Base-by-base conservation (phyloP, 1,284 basidiomycete genomes). In the Tranzscheliella williamsii region DNA sequence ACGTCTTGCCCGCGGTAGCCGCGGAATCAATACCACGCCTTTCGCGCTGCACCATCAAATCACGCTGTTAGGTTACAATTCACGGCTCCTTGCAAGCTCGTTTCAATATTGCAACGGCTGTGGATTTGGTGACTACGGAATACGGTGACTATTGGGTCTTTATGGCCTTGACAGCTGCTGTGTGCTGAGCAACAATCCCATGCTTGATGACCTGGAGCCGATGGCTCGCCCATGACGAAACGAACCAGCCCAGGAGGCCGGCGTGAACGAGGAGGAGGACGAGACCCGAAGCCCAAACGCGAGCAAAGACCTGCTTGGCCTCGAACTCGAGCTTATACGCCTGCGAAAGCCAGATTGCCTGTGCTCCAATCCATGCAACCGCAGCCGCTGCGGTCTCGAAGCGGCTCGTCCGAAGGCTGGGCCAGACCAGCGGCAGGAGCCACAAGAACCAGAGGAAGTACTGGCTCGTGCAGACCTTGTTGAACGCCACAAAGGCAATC, bases 391-490 rank as follows among this genome's bases (percentile, higher is more conserved):
- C 53, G 16, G 45, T 40, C 18, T 43, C 57, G 30, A 45, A 20
- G 15, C 44, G 46, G 17, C 38, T 37, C 1, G 39, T 32, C 38
- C 50, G 47, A 0, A 94, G 77, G 13, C 81, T 83, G 0, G 90
- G 86, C 3, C 91, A 81, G 11, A 95, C 80, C 3, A 93, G 82
- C 0, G 95, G 93, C 0, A 98, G 79, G 55, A 98, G 85, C 56
- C 92, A 86, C 6, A 93, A 85, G 76, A 94, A 97, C 95, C 95
- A 99, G 38, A 96, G 83, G 79, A 97, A 98, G 80, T 99, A 99
- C 87, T 98, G 79, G 1, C 91, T 94, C 0, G 95, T 99, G 83
- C 91, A 95, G 33, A 99, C 95, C 80, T 96, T 95, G 79, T 98
- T 99, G 82, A 96, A 93, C 1, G 90, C 81, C 13, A 97, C 92